phyloP scores from a whole-genome alignment of 495 filamentous ascomycete genomes.

The Aspergillus bridgeri region DNA sequence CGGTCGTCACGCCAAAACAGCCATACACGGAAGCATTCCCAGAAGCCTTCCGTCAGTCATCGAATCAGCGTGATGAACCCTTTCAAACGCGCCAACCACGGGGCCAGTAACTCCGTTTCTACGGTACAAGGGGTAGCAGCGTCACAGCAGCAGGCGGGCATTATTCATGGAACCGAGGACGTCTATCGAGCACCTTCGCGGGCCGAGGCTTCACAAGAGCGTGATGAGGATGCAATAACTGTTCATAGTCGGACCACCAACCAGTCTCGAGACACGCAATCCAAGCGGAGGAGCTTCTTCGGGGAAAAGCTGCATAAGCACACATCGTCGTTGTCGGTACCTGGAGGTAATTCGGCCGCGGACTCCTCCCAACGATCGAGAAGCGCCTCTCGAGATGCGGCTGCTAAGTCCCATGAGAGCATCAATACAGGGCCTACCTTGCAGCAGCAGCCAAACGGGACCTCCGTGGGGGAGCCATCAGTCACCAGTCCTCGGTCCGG shows the following conservation, averaged over 20 bases:
- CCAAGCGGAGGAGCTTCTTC: constrained; percentile 44
- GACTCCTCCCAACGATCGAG: constrained; percentile 28
- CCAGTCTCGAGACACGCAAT: constrained; percentile 36
- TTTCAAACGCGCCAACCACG: constrained; percentile 43
- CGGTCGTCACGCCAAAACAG: constrained; percentile 30
- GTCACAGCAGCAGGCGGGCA: constrained; percentile 21
- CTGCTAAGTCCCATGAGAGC: constrained; percentile 32
- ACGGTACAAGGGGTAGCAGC: constrained; percentile 30
- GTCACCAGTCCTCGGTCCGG: constrained; percentile 29
- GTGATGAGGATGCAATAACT: constrained; percentile 41
- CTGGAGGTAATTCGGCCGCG: constrained; percentile 20
- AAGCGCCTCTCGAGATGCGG: constrained; percentile 31
- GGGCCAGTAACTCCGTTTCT: constrained; percentile 32
- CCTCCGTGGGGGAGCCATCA: constrained; percentile 17
- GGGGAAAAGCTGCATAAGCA: constrained; percentile 38
- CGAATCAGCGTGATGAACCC: constrained; percentile 50
- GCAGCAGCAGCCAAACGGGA: constrained; percentile 31
- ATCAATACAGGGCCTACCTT: constrained; percentile 32
- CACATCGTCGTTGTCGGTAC: constrained; percentile 33
- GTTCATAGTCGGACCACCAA: constrained; percentile 43
- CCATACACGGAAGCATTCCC: constrained; percentile 33
- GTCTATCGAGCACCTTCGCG: constrained; percentile 8
- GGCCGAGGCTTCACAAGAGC: constrained; percentile 19
- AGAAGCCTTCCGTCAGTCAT: constrained; percentile 42
- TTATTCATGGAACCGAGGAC: constrained; percentile 19